Evolutionary conservation across 2,329 filamentous ascomycete genomes (phyloP).

Genomic region (Phaeosphaeriaceae sp.): DNA sequence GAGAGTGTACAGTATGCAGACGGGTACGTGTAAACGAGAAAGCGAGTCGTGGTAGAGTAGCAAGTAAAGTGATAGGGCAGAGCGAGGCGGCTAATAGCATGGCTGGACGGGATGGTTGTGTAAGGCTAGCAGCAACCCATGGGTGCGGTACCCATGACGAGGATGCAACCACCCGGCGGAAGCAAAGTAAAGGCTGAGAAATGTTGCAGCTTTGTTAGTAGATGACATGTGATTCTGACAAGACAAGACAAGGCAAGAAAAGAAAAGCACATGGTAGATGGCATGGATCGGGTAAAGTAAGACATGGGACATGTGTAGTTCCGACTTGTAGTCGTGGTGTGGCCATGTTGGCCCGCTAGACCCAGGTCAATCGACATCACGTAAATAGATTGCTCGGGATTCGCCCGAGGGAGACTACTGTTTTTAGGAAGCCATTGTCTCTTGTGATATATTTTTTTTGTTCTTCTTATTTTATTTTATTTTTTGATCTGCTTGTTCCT

Average conservation of each 20-base stretch:
- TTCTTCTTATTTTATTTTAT: constrained; percentile 2
- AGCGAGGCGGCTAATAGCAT: constrained; percentile 18
- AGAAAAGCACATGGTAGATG: too few species aligned
- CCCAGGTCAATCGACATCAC: constrained; percentile 32
- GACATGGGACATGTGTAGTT: constrained; percentile 9
- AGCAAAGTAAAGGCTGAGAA: too few species aligned
- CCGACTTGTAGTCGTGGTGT: constrained; percentile 1
- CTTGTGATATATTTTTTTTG: constrained; percentile 15
- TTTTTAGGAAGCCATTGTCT: too few species aligned
- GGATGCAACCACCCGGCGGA: too few species aligned
- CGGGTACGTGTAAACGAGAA: constrained; percentile 1
- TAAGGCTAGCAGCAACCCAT: constrained; percentile 20
- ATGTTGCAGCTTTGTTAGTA: too few species aligned
- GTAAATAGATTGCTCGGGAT: constrained; percentile 38
- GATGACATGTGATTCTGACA: constrained; percentile 16
- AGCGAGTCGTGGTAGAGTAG: too few species aligned
- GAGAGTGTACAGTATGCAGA: not conserved
- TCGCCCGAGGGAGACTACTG: constrained; percentile 15
- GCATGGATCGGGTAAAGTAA: constrained; percentile 14
- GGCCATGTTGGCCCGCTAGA: constrained; percentile 13
- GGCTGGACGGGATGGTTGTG: constrained; percentile 8
- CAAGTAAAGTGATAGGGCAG: not conserved
- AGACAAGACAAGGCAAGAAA: too few species aligned
- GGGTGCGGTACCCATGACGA: constrained; percentile 18
- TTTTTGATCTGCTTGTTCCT: not conserved